Percentiles rank a stretch among this genome's conserved stretches.
phyloP scores from a whole-genome alignment of 495 filamentous ascomycete genomes.

The Talaromyces trachyspermus region DNA sequence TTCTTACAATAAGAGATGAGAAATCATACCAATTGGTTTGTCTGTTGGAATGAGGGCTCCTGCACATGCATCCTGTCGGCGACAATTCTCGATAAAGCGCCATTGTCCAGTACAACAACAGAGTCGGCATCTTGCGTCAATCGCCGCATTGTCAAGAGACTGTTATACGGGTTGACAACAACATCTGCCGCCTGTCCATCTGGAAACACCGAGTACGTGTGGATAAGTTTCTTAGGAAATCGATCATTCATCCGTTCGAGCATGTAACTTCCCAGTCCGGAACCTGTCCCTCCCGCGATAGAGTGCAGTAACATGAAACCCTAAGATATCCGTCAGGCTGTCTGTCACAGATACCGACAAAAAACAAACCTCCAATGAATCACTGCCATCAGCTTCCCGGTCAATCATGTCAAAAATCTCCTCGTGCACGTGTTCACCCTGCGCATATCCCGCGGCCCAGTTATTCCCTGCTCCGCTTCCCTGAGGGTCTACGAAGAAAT shows the following conservation, averaged over 20 bases:
- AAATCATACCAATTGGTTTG: conserved; percentile 74
- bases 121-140: conserved; percentile 95
- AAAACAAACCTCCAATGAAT: conserved; percentile 72
- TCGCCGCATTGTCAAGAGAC: conserved; percentile 80
- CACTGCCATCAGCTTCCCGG: conserved; percentile 94
- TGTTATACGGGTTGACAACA: conserved; percentile 98
- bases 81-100: conserved; percentile 85
- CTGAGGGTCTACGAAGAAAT: conserved; percentile 90
- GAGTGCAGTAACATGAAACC: conserved; percentile 98
- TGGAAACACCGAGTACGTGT: conserved; percentile 97
- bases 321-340: conserved; percentile 25
- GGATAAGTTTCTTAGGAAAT: conserved; percentile 97
- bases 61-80: conserved; percentile 91
- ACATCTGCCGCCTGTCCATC: conserved; percentile 85
- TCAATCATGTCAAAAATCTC: conserved; percentile 99
- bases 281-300: conserved; percentile 94
- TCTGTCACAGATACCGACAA: neutral
- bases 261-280: conserved; percentile 86
- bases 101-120: conserved; percentile 96
- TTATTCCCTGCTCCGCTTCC: conserved; percentile 94
- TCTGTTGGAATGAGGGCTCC: conserved; percentile 91
- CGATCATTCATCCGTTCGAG: conserved; percentile 95
- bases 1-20: neutral
- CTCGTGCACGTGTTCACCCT: conserved; percentile 87
- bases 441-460: conserved; percentile 91